A percentile compares a stretch with the other conserved stretches of the same genome.
Evolutionary conservation across 2,329 filamentous ascomycete genomes (phyloP).

Genomic region (Aspergillus niger): DNA sequence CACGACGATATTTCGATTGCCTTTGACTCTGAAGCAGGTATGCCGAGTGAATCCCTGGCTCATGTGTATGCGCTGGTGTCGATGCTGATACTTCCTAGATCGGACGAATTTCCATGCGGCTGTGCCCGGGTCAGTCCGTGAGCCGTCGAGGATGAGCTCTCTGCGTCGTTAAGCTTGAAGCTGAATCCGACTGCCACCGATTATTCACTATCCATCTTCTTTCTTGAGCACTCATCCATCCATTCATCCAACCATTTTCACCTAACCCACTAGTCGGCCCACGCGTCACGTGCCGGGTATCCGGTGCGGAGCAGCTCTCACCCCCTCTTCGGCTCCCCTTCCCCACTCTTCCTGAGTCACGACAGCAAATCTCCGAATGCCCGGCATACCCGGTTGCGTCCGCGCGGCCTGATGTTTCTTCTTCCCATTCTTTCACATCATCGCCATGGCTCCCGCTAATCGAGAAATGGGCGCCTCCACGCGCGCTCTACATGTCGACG

Average conservation of each 20-base stretch:
- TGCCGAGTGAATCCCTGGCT: slow-evolving; percentile 35
- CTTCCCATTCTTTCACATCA: slow-evolving; percentile 2
- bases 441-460: slow-evolving; percentile 28
- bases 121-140: slow-evolving; percentile 41
- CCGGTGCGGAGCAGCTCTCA: not conserved
- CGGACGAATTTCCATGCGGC: slow-evolving; percentile 41
- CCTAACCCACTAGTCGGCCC: not conserved
- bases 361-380: not conserved
- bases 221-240: not conserved
- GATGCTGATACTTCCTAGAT: slow-evolving; percentile 26
- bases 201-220: not conserved
- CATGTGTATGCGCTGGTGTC: no score
- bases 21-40: slow-evolving; percentile 78
- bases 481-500: slow-evolving; percentile 78
- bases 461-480: slow-evolving; percentile 57
- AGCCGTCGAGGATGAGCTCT: slow-evolving; percentile 44
- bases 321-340: not conserved
- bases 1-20: slow-evolving; percentile 87
- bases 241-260: not conserved
- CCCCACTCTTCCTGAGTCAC: not conserved
- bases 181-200: not conserved
- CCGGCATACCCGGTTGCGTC: not conserved
- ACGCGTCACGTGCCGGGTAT: slow-evolving; percentile 9
- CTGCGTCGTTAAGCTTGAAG: slow-evolving; percentile 37
- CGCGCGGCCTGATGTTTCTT: slow-evolving; percentile 10